Percentiles rank a stretch among this genome's conserved stretches.
Conservation (phyloP, 2,329 filamentous ascomycete genomes). For the Stagonosporopsis chrysanthemi region DNA sequence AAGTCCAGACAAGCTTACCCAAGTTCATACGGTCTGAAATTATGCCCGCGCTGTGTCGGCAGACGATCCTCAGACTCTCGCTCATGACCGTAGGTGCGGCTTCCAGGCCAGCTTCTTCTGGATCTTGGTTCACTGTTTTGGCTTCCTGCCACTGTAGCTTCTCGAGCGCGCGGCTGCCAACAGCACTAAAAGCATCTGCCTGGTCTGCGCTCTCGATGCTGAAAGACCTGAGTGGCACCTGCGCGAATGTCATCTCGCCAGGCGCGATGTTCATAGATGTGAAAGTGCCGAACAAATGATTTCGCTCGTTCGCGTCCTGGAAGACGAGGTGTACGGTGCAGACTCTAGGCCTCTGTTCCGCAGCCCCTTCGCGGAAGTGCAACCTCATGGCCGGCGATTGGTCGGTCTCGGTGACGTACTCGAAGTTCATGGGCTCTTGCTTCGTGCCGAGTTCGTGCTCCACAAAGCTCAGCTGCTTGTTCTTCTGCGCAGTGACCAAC, state of each 20-base stretch:
- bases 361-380: constrained; percentile 67
- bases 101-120: constrained; percentile 62
- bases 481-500: constrained; percentile 77
- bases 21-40: constrained; percentile 86
- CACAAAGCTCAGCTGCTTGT: constrained; percentile 78
- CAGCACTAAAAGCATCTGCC: constrained; percentile 53
- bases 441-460: constrained; percentile 71
- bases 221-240: constrained; percentile 71
- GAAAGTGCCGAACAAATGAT: constrained; percentile 74
- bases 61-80: constrained; percentile 76
- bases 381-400: constrained; percentile 75
- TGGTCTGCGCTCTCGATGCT: constrained; percentile 66
- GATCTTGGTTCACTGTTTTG: constrained; percentile 75
- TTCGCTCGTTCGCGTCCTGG: constrained; percentile 72
- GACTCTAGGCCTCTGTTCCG: constrained; percentile 53
- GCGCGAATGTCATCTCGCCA: constrained; percentile 74
- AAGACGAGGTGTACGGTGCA: constrained; percentile 82
- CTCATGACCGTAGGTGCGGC: constrained; percentile 74
- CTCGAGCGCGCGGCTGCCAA: constrained; percentile 52
- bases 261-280: constrained; percentile 73
- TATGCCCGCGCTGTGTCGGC: constrained; percentile 77
- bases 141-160: constrained; percentile 69
- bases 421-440: constrained; percentile 75
- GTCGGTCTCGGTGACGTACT: constrained; percentile 66
- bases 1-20: constrained; percentile 48